These are phyloP conservation scores for Pholiota molesta DNA, from an alignment of 768 basidiomycete genomes.

Conservation along the genomic window DNA sequence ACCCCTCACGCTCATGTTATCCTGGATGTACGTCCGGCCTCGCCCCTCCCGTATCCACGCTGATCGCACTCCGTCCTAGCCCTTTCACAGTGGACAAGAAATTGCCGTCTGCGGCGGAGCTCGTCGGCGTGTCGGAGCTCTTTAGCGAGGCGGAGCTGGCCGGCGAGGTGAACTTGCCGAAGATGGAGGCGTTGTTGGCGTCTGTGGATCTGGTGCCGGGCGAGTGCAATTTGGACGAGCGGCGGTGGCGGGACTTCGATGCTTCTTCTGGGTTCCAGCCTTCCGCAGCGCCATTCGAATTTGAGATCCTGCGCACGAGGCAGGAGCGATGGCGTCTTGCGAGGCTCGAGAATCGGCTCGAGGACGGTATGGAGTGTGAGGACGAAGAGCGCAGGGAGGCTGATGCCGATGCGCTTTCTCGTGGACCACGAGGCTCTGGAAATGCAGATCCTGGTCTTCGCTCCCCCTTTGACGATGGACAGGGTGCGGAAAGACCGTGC, in stretches of 20 bases:
- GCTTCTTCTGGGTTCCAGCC: not conserved
- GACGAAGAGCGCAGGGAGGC: slow-evolving; percentile 2
- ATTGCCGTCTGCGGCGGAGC: slow-evolving; percentile 35
- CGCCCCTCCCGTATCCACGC: not conserved
- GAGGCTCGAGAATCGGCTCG: slow-evolving; percentile 11
- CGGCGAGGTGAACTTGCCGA: not conserved
- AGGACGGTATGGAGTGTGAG: not conserved
- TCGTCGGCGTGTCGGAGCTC: slow-evolving; percentile 30
- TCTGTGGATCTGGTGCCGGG: slow-evolving; percentile 3
- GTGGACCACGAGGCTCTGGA: not conserved
- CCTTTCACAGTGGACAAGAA: slow-evolving; percentile 51
- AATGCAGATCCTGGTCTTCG: not conserved
- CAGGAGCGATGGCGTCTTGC: slow-evolving; percentile 36
- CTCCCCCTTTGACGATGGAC: not conserved
- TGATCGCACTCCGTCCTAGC: slow-evolving; percentile 29
- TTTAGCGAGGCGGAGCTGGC: slow-evolving; percentile 10
- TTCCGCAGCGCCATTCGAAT: slow-evolving; percentile 15
- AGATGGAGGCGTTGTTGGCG: slow-evolving; percentile 10
- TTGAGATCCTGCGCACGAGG: slow-evolving; percentile 43
- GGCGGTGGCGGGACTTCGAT: slow-evolving; percentile 6
- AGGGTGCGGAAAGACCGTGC: slow-evolving; percentile 7
- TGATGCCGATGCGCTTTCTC: not conserved
- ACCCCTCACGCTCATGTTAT: slow-evolving; percentile 59
- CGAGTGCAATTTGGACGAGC: slow-evolving; percentile 8
- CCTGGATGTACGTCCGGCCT: slow-evolving; percentile 24